Evolutionary conservation across 1,284 basidiomycete species (phyloP).

Genomic region (Leucoagaricus sp.): DNA sequence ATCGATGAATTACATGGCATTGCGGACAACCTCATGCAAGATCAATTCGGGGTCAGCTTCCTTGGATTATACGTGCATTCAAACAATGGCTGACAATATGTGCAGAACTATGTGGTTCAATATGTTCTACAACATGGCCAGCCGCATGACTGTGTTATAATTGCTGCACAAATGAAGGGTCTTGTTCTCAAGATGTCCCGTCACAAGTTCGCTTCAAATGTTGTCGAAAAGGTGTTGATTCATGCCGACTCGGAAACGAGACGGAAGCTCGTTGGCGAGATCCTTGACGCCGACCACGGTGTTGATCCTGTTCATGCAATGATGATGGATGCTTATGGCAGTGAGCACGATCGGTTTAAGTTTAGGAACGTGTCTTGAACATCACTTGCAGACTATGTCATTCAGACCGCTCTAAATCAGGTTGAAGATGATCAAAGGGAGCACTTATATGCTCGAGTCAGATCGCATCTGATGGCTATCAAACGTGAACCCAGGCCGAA

Average conservation of each 20-base stretch:
- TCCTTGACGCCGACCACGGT: constrained; percentile 67
- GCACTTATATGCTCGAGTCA: constrained; percentile 59
- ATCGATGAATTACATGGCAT: constrained; percentile 86
- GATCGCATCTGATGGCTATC: constrained; percentile 70
- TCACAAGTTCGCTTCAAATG: constrained; percentile 98
- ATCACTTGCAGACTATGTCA: constrained; percentile 66
- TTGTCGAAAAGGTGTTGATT: constrained; percentile 90
- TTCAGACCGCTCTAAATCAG: constrained; percentile 75
- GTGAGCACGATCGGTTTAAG: constrained; percentile 48
- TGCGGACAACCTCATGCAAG: constrained; percentile 74
- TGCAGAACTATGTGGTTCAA: constrained; percentile 90
- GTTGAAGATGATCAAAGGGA: constrained; percentile 75
- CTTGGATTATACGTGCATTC: not conserved
- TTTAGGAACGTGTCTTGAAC: constrained; percentile 9
- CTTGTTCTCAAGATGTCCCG: constrained; percentile 80
- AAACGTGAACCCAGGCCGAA: constrained; percentile 63
- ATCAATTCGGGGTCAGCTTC: constrained; percentile 82
- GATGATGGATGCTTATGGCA: constrained; percentile 93
- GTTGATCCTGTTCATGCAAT: constrained; percentile 64
- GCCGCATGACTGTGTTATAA: constrained; percentile 65
- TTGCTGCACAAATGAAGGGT: constrained; percentile 76
- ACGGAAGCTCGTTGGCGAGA: constrained; percentile 76
- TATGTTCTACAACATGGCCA: constrained; percentile 87
- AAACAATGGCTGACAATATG: constrained; percentile 7
- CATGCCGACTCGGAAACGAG: constrained; percentile 67